Conservation (phyloP, 352 stramenopile species). For the Phytophthora pisi region DNA sequence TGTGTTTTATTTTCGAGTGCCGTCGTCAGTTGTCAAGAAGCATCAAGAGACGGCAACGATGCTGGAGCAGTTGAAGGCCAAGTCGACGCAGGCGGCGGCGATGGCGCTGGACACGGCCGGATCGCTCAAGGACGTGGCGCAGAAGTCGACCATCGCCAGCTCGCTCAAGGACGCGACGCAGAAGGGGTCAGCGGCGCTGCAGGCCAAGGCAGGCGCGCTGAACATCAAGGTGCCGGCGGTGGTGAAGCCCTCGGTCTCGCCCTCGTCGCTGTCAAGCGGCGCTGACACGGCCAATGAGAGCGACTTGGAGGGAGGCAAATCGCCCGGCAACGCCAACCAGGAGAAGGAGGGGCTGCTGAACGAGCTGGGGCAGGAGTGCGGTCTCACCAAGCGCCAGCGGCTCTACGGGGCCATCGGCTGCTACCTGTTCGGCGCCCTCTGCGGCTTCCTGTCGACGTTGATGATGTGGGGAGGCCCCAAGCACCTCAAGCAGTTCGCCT, state of each 20-base stretch:
- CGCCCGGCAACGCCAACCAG: slow-evolving; percentile 47
- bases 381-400: slow-evolving; percentile 80
- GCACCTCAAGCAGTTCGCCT: slow-evolving; percentile 86
- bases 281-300: slow-evolving; percentile 40
- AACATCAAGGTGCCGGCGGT: slow-evolving; percentile 55
- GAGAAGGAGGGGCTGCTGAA: slow-evolving; percentile 78
- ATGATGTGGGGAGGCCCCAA: slow-evolving; percentile 82
- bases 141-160: slow-evolving; percentile 30
- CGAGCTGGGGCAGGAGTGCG: slow-evolving; percentile 71
- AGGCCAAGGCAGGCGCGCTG: slow-evolving; percentile 62
- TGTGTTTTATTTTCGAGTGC: not conserved
- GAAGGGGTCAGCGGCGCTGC: slow-evolving; percentile 54
- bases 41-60: slow-evolving; percentile 37
- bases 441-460: slow-evolving; percentile 77
- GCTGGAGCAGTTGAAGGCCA: slow-evolving; percentile 66
- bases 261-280: slow-evolving; percentile 16
- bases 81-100: slow-evolving; percentile 61
- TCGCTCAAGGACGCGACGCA: slow-evolving; percentile 55
- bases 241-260: slow-evolving; percentile 31
- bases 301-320: slow-evolving; percentile 45
- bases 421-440: slow-evolving; percentile 76
- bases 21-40: slow-evolving; percentile 32
- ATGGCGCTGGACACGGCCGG: slow-evolving; percentile 59
- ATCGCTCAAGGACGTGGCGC: slow-evolving; percentile 55
- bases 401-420: slow-evolving; percentile 76